phyloP scores from a whole-genome alignment of 1,139 yeast genomes.

The Suhomyces maxii region DNA sequence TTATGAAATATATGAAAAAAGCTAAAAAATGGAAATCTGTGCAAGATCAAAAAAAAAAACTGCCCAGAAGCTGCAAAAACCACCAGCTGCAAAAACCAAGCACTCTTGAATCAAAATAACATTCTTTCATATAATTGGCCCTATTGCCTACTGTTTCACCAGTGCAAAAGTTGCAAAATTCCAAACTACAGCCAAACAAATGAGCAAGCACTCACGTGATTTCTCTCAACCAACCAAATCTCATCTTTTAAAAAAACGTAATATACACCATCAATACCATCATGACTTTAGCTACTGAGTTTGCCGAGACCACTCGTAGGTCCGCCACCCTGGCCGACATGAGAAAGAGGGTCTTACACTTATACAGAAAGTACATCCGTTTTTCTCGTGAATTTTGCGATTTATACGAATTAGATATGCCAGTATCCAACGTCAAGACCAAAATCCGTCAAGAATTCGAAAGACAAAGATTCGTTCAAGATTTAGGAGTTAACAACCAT shows the following conservation, averaged over 20 bases:
- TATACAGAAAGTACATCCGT: constrained; percentile 73
- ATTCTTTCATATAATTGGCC: too few species aligned
- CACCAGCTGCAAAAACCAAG: too few species aligned
- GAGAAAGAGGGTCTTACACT: constrained; percentile 61
- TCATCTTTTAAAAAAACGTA: constrained; percentile 19
- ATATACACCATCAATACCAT: constrained; percentile 3
- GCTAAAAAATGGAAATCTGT: too few species aligned
- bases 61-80: too few species aligned
- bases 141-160: too few species aligned
- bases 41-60: too few species aligned
- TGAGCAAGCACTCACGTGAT: constrained; percentile 2
- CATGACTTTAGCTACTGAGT: constrained; percentile 75
- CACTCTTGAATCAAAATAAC: too few species aligned
- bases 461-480: constrained; percentile 73
- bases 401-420: constrained; percentile 78
- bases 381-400: constrained; percentile 63
- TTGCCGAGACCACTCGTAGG: constrained; percentile 79
- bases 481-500: constrained; percentile 64
- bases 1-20: too few species aligned
- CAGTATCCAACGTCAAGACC: constrained; percentile 78
- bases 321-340: constrained; percentile 64
- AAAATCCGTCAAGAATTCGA: constrained; percentile 89
- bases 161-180: neutral
- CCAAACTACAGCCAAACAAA: neutral
- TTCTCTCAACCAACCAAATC: constrained; percentile 29